Percentiles rank a stretch among this genome's conserved stretches.
These are phyloP conservation scores for Citrus glauca DNA, from an alignment of 345 rosid species.

Conservation along the genomic window DNA sequence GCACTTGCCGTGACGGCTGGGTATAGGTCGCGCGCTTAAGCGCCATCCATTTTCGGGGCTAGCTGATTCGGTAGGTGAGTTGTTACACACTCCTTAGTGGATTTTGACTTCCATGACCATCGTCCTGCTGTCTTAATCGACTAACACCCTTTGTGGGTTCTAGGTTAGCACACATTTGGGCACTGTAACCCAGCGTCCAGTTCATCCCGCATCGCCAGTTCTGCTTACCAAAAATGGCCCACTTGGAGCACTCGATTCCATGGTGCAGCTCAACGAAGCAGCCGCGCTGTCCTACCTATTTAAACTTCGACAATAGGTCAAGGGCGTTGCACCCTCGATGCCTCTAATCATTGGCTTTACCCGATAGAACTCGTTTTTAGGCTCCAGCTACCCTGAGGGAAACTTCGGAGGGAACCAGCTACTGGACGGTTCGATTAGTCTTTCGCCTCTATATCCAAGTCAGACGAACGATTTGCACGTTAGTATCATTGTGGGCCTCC, in stretches of 20 bases:
- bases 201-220: conserved; percentile 5
- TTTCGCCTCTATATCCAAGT: conserved; percentile 65
- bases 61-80: too few species aligned
- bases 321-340: conserved; percentile 10
- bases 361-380: conserved; percentile 22
- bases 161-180: not conserved
- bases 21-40: too few species aligned
- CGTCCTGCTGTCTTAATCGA: too few species aligned
- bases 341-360: conserved; percentile 11
- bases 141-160: not conserved
- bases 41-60: too few species aligned
- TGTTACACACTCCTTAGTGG: too few species aligned
- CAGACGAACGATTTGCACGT: conserved; percentile 48
- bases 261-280: not conserved
- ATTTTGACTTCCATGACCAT: too few species aligned
- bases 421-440: conserved; percentile 60
- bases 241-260: conserved; percentile 2
- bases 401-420: conserved; percentile 58
- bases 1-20: too few species aligned
- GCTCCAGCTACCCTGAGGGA: conserved; percentile 48
- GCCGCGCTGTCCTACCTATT: not conserved
- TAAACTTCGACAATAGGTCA: conserved; percentile 4
- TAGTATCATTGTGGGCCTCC: conserved; percentile 40
- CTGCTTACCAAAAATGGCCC: conserved; percentile 4
- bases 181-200: not conserved